Evolutionary conservation across 257 asterid genomes (phyloP).

Genomic region (Phtheirospermum japonicum): DNA sequence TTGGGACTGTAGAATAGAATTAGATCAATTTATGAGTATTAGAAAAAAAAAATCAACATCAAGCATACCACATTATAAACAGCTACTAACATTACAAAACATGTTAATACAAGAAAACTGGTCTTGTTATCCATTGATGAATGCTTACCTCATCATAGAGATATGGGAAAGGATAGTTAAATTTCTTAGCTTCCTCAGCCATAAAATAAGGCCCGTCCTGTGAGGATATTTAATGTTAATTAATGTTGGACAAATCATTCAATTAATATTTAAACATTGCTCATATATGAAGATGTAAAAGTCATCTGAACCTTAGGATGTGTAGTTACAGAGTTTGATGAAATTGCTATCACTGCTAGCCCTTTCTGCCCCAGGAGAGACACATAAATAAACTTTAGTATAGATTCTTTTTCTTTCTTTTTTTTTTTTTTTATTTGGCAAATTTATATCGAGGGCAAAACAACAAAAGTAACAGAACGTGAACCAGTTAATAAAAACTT

Average conservation of each 20-base stretch:
- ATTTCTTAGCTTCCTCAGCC: conserved; percentile 77
- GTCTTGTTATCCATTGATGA: background rate
- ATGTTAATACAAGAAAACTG: too few relatives aligned
- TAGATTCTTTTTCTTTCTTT: conserved; percentile 4
- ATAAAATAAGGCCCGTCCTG: conserved; percentile 92
- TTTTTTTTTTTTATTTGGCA: too few relatives aligned
- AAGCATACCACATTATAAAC: too few relatives aligned
- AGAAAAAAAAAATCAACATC: background rate
- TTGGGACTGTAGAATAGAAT: conserved; percentile 57
- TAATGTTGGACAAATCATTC: conserved; percentile 30
- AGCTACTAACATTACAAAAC: too few relatives aligned
- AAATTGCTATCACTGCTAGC: conserved; percentile 82
- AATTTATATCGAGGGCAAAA: too few relatives aligned
- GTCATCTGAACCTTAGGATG: conserved; percentile 82
- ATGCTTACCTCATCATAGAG: conserved; percentile 75
- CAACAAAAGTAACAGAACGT: too few relatives aligned
- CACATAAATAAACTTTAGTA: background rate
- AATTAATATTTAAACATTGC: background rate
- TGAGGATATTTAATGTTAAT: conserved; percentile 28
- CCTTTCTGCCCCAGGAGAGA: conserved; percentile 62
- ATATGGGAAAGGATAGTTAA: conserved; percentile 81
- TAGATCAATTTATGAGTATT: too few relatives aligned
- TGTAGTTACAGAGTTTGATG: conserved; percentile 73
- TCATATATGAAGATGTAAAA: background rate
- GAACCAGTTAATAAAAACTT: background rate